Conservation (phyloP, 192 early-diverging fungal genomes). For the Bifiguratus adelaidae region DNA sequence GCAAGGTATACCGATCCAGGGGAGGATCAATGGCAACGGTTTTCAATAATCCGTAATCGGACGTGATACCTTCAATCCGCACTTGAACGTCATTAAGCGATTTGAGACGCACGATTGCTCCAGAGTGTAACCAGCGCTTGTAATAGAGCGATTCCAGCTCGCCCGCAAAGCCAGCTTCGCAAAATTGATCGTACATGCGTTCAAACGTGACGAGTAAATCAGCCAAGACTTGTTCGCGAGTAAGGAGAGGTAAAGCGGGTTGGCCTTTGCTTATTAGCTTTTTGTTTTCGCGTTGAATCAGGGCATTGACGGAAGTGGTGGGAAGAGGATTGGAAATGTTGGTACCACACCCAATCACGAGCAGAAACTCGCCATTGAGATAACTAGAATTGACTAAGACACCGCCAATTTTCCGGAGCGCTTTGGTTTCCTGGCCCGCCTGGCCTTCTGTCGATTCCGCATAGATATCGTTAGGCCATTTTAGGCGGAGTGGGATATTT, state of each 20-base stretch:
- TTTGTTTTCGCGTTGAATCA: conserved; percentile 58
- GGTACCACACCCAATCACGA: conserved; percentile 83
- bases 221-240: conserved; percentile 59
- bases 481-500: conserved; percentile 72
- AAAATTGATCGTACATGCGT: conserved; percentile 62
- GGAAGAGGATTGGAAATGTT: conserved; percentile 81
- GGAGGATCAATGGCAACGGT: conserved; percentile 42
- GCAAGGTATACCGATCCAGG: conserved; percentile 52
- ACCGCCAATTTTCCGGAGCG: conserved; percentile 77
- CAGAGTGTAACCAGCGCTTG: conserved; percentile 71
- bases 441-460: conserved; percentile 32
- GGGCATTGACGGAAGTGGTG: conserved; percentile 76
- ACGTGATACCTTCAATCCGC: conserved; percentile 67
- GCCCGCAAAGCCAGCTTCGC: conserved; percentile 28
- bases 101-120: conserved; percentile 42
- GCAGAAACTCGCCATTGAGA: conserved; percentile 52
- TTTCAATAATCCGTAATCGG: conserved; percentile 59
- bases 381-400: conserved; percentile 81
- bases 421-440: conserved; percentile 13
- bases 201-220: conserved; percentile 64
- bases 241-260: conserved; percentile 34
- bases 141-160: conserved; percentile 77
- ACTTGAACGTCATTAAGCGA: conserved; percentile 46
- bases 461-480: conserved; percentile 99
- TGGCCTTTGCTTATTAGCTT: too few species aligned